Base-by-base conservation (phyloP, 2,329 filamentous ascomycete species). In the Botrytis paeoniae region DNA sequence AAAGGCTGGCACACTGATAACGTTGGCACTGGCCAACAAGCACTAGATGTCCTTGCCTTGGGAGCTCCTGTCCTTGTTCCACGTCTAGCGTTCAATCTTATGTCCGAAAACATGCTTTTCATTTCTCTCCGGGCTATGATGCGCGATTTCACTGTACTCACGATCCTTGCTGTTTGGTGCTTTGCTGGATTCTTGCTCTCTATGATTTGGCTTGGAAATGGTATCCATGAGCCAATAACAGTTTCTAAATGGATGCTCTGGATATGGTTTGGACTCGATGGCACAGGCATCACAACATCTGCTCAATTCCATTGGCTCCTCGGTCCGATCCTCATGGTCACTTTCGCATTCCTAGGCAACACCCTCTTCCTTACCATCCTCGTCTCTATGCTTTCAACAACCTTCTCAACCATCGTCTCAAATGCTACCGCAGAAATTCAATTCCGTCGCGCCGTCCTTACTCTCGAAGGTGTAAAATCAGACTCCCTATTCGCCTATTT, bases 241-340 rank as follows among this genome's bases (percentile, higher is more conserved):
- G 94, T 96, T 75, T 89, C 89, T 62, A 94, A 95, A 82, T 97
- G 93, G 93, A 95, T 97, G 93, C 87, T 96, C 2, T 96, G 92
- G 87, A 95, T 97, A 76, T 97, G 93, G 93, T 96, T 97, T 79
- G 93, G 93, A 3, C 87, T 97, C 2, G 93, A 96, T 78, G 93
- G 76, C 7, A 80, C 75, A 82, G 57, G 87, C 2, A 87, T 89
- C 51, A 83, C 86, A 75, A 83, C 85, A 73, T 86, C 86, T 78
- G 85, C 87, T 35, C 89, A 93, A 73, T 93, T 96, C 79, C 93
- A 97, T 82, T 89, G 89, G 85, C 83, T 94, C n/a, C 85, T 96
- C 1, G 93, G 93, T 0, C 93, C 93, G 0, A 86, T 89, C 3
- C 83, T 96, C 37, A 96, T 96, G 92, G 87, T 96, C 71, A 87